Percentiles rank a stretch among this genome's conserved stretches.
phyloP scores from a whole-genome alignment of 352 stramenopile species.

The Globisporangium echinulatum region DNA sequence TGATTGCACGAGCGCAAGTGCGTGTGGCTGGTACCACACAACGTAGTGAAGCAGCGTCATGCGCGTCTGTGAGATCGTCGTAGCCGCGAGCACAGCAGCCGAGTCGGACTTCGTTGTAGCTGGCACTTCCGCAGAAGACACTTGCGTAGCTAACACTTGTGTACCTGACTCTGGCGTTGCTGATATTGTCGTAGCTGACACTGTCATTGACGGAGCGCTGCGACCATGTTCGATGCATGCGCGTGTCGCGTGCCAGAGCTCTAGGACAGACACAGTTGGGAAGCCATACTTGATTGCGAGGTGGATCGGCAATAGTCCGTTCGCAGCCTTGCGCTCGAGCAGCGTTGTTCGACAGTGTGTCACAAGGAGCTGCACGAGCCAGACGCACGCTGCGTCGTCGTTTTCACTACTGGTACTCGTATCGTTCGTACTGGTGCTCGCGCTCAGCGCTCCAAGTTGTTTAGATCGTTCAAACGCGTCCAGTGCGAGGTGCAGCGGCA shows the following conservation, averaged over 20 bases:
- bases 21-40: conserved; percentile 32
- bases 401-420: background rate
- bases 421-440: background rate
- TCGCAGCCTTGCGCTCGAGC: conserved; percentile 17
- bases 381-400: conserved; percentile 15
- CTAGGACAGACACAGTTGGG: conserved; percentile 10
- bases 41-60: conserved; percentile 59
- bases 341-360: conserved; percentile 16
- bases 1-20: conserved; percentile 20
- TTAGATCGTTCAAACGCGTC: conserved; percentile 27
- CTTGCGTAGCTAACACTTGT: no score
- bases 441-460: background rate
- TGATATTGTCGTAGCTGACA: no score
- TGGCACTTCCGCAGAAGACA: no score
- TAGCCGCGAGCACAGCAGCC: conserved; percentile 8
- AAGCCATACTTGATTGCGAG: conserved; percentile 39
- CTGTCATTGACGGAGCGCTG: no score
- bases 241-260: conserved; percentile 18
- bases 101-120: no score
- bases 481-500: conserved; percentile 49
- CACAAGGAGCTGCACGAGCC: conserved; percentile 20
- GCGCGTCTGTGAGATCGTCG: conserved; percentile 25
- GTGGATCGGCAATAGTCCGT: conserved; percentile 28
- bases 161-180: no score
- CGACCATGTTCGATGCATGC: background rate